A percentile compares a stretch with the other conserved stretches of the same genome.
Evolutionary conservation across 2,329 filamentous ascomycete species (phyloP).

Genomic region (Lasiodiplodia gonubiensis): DNA sequence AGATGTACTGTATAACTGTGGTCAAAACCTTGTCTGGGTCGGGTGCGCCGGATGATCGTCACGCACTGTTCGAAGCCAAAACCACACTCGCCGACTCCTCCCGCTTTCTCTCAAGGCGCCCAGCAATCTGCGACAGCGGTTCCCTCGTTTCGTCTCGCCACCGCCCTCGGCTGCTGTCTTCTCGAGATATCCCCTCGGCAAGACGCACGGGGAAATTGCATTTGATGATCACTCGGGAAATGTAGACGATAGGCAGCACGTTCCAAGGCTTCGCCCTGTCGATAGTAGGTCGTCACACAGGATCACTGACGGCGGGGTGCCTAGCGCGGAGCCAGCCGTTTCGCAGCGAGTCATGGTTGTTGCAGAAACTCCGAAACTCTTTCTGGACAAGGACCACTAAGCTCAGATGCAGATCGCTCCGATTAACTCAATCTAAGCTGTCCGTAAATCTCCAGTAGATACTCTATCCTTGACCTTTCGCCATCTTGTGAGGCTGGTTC

Average conservation of each 20-base stretch:
- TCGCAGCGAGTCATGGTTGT: not conserved
- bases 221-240: constrained; percentile 13
- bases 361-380: not conserved
- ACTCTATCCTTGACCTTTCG: not conserved
- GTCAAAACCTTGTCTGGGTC: not conserved
- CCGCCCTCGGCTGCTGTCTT: not conserved
- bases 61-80: constrained; percentile 25
- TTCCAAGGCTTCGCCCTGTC: not conserved
- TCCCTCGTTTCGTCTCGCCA: not conserved
- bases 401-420: too few relatives aligned
- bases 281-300: not conserved
- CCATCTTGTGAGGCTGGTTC: not conserved
- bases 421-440: not conserved
- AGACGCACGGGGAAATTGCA: not conserved
- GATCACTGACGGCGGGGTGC: not conserved
- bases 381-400: not conserved
- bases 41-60: constrained; percentile 17
- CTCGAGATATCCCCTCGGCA: not conserved
- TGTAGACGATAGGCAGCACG: not conserved
- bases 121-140: constrained; percentile 9
- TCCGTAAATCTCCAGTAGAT: not conserved
- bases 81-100: constrained; percentile 14
- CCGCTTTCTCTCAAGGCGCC: not conserved
- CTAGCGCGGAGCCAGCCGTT: not conserved
- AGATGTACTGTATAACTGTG: not conserved